Percentiles rank a stretch among this genome's conserved stretches.
phyloP scores from a whole-genome alignment of 441 rosid species.

The Arabidopsis lyrata region DNA sequence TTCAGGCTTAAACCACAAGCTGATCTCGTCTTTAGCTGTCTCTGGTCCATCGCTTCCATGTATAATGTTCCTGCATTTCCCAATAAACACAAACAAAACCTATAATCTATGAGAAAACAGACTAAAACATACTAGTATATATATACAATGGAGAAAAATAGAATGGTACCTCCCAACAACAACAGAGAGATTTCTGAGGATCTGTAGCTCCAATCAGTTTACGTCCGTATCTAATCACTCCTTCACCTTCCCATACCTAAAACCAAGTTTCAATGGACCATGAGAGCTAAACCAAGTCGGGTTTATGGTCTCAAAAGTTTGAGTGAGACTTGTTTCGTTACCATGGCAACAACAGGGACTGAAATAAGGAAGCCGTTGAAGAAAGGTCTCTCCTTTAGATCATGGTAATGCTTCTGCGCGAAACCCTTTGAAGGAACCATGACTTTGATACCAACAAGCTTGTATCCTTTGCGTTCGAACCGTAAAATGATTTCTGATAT shows the following conservation, averaged over 20 bases:
- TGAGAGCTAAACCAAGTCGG: neutral
- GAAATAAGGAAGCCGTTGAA: slow-evolving; percentile 96
- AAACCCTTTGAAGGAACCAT: slow-evolving; percentile 81
- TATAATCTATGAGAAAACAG: neutral
- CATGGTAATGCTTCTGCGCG: slow-evolving; percentile 89
- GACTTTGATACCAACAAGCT: slow-evolving; percentile 91
- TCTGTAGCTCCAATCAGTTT: slow-evolving; percentile 97
- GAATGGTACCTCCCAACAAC: slow-evolving; percentile 81
- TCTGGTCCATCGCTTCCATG: slow-evolving; percentile 98
- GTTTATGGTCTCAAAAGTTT: neutral
- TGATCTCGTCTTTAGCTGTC: slow-evolving; percentile 90
- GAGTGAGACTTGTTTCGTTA: slow-evolving; percentile 22
- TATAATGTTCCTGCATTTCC: slow-evolving; percentile 73
- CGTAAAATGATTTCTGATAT: slow-evolving; percentile 87
- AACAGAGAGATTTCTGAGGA: slow-evolving; percentile 91
- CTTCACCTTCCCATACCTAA: slow-evolving; percentile 99
- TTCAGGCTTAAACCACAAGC: slow-evolving; percentile 92
- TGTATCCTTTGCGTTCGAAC: slow-evolving; percentile 95
- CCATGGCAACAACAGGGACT: slow-evolving; percentile 96
- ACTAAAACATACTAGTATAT: no score
- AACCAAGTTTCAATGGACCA: neutral
- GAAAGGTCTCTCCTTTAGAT: slow-evolving; percentile 89
- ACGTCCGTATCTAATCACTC: slow-evolving; percentile 85
- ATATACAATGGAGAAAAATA: neutral
- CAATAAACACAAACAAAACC: neutral